phyloP scores from a whole-genome alignment of 2,329 filamentous ascomycete genomes.

The Beauveria sp. region DNA sequence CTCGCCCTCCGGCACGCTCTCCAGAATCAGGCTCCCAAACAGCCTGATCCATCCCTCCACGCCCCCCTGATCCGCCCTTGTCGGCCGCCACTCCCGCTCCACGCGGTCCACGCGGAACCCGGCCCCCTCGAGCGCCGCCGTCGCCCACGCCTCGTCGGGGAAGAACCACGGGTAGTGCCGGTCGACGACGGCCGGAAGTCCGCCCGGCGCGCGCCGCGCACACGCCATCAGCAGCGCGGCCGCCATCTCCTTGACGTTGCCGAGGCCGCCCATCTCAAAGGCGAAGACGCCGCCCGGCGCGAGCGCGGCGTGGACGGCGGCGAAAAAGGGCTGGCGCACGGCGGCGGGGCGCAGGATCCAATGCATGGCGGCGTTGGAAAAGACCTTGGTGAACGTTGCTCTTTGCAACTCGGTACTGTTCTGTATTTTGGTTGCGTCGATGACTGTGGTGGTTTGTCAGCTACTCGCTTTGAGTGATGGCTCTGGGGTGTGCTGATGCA shows the following conservation, averaged over 20 bases:
- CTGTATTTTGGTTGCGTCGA: conserved; percentile 37
- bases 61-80: conserved; percentile 48
- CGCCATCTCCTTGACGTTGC: conserved; percentile 58
- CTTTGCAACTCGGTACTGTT: conserved; percentile 27
- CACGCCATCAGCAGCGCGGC: conserved; percentile 49
- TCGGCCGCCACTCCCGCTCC: conserved; percentile 60
- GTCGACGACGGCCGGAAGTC: conserved; percentile 36
- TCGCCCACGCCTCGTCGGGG: conserved; percentile 55
- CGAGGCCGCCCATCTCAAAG: conserved; percentile 66
- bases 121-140: conserved; percentile 34
- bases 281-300: conserved; percentile 49
- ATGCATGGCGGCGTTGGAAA: conserved; percentile 60
- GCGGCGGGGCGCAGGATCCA: conserved; percentile 49
- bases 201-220: conserved; percentile 34
- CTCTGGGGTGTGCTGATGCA: neutral
- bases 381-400: conserved; percentile 44
- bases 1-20: conserved; percentile 36
- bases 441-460: conserved; percentile 24
- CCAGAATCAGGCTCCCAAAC: conserved; percentile 53
- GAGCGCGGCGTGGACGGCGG: conserved; percentile 42
- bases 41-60: conserved; percentile 59
- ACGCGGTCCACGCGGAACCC: conserved; percentile 43
- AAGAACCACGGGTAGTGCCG: conserved; percentile 63
- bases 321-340: conserved; percentile 45
- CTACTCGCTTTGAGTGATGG: too few relatives aligned